Evolutionary conservation across 306 rosid genomes (phyloP), one percentile per base, ranked within the genome.

Genomic region (Prosopis cineraria): DNA sequence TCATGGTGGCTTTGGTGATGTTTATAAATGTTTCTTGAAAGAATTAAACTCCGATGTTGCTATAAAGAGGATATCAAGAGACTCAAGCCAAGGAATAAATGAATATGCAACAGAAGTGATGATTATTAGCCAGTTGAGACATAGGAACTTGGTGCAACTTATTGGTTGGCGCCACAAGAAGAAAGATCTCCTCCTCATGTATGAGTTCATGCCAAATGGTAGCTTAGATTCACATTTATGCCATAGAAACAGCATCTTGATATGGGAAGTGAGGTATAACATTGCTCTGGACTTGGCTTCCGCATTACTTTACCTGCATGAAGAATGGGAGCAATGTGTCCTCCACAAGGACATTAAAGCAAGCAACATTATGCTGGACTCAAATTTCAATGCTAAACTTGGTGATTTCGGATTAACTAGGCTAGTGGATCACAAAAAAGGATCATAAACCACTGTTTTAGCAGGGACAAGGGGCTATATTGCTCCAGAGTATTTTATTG

Each of bases 331-430:
- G 27, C 58, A 19, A 2, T 50, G 27, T 50, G 58, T 50, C 7
- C 58, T 52, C 20, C 58, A 52, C 27, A 52, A 27, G 6, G 58
- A 52, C 58, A 52, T 52, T 19, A 80, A 73, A 41, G 19, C 74
- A 14, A 80, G 74, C 74, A 80, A 79, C 47, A 55, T 79, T 12
- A 71, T 79, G 78, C 17, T 79, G 39, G 82, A 79, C 40, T 47
- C 72, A 3, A 33, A 13, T 36, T 79, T 80, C 75, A 80, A 56
- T 68, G 75, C 65, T 1, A 66, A 74, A 69, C 64, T 80, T 14
- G 84, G 84, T 7, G 84, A 80, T 40, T 80, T 74, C 67, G 84
- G 76, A 0, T 50, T 80, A 24, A 75, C 79, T 0, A 80, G 75
- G 75, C 59, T 73, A 1, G 68, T 56, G 43, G 79, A 80, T 53